Evolutionary conservation across 495 filamentous ascomycete species (phyloP).

Genomic region (Staphylotrichum tortipilum): DNA sequence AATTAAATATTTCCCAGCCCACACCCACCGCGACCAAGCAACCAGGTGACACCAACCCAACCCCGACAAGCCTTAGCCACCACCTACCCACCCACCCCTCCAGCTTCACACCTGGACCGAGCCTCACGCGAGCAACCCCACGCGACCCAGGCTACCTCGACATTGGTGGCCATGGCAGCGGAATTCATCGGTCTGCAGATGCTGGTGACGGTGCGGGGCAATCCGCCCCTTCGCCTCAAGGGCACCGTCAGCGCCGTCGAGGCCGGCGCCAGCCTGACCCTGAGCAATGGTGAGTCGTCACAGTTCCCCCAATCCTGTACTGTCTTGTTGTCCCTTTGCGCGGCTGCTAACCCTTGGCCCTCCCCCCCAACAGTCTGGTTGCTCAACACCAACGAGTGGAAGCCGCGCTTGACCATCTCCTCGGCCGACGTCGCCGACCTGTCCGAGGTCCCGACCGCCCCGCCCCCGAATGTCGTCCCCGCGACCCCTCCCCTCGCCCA

Average conservation of each 20-base stretch:
- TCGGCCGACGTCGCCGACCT: slow-evolving; percentile 34
- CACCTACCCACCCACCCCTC: too few species aligned
- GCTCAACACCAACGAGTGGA: slow-evolving; percentile 22
- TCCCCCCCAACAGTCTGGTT: slow-evolving; percentile 23
- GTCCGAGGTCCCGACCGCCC: slow-evolving; percentile 18
- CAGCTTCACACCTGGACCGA: too few species aligned
- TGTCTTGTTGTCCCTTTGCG: background rate
- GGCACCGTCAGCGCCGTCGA: slow-evolving; percentile 66
- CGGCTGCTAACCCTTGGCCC: too few species aligned
- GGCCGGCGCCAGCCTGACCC: slow-evolving; percentile 61
- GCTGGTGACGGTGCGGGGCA: slow-evolving; percentile 55
- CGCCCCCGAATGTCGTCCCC: slow-evolving; percentile 4
- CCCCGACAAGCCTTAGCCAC: too few species aligned
- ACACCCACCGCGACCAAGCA: too few species aligned
- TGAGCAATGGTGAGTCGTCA: slow-evolving; percentile 73
- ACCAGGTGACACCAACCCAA: too few species aligned
- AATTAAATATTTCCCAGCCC: too few species aligned
- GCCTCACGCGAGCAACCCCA: too few species aligned
- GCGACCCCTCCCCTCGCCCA: slow-evolving; percentile 2
- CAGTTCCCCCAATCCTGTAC: too few species aligned
- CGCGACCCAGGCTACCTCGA: too few species aligned
- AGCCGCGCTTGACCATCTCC: slow-evolving; percentile 28
- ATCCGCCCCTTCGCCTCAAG: slow-evolving; percentile 57
- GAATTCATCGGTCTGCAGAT: slow-evolving; percentile 76
- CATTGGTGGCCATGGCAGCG: slow-evolving; percentile 21